Percentiles rank a stretch among this genome's conserved stretches.
These are phyloP conservation scores for Lachancea sp. DNA, from an alignment of 805 yeast species.

Conservation along the genomic window DNA sequence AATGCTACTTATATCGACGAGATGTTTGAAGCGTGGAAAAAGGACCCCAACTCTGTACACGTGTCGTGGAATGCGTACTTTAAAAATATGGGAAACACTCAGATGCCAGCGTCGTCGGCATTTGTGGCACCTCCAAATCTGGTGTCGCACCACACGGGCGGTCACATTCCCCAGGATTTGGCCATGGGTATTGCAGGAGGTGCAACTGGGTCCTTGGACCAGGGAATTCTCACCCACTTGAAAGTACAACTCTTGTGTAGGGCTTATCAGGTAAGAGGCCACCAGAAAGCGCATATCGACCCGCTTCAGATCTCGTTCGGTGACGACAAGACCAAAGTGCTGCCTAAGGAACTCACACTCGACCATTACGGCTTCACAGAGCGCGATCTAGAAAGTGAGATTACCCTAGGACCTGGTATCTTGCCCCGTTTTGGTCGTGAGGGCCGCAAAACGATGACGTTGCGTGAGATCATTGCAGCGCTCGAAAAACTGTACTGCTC, in stretches of 20 bases:
- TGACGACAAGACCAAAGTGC: conserved; percentile 43
- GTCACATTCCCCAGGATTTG: conserved; percentile 47
- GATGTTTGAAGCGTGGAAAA: conserved; percentile 92
- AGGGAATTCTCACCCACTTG: conserved; percentile 77
- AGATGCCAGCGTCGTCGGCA: conserved; percentile 66
- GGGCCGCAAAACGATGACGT: conserved; percentile 54
- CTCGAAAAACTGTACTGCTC: conserved; percentile 86
- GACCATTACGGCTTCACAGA: conserved; percentile 91
- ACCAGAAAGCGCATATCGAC: conserved; percentile 88
- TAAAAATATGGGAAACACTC: conserved; percentile 73
- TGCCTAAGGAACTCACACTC: conserved; percentile 82
- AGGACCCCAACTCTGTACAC: conserved; percentile 88
- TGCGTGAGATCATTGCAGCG: conserved; percentile 68
- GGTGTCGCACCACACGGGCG: conserved; percentile 70
- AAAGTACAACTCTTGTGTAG: conserved; percentile 94
- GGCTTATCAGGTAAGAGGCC: conserved; percentile 98
- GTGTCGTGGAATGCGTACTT: conserved; percentile 96
- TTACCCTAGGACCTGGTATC: conserved; percentile 95
- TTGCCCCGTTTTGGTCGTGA: conserved; percentile 78
- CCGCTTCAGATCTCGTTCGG: conserved; percentile 92
- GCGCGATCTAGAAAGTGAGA: conserved; percentile 72
- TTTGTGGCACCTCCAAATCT: conserved; percentile 89
- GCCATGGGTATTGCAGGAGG: conserved; percentile 35
- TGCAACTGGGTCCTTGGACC: conserved; percentile 39
- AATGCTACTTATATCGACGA: conserved; percentile 93